phyloP scores from a whole-genome alignment of 768 basidiomycete genomes.

The Trametes villosa region DNA sequence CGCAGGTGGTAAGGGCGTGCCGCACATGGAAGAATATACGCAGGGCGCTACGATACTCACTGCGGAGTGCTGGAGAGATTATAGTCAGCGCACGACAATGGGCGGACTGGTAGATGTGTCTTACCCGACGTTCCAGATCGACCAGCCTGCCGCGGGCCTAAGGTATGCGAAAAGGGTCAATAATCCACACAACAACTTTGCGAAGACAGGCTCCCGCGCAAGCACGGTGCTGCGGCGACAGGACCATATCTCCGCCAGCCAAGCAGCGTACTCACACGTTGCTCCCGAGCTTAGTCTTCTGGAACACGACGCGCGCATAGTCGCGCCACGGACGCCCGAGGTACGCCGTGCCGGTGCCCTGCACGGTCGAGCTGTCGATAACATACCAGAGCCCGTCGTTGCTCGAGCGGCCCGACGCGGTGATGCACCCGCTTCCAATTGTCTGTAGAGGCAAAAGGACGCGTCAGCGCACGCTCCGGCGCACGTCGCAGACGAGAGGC shows the following conservation, averaged over 20 bases:
- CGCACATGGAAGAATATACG: background rate
- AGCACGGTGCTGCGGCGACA: background rate
- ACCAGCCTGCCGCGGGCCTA: constrained; percentile 33
- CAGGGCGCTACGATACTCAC: constrained; percentile 14
- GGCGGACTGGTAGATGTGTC: background rate
- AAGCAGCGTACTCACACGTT: constrained; percentile 23
- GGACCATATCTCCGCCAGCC: background rate
- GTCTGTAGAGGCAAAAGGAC: constrained; percentile 13
- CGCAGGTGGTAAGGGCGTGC: background rate
- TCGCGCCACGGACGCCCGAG: constrained; percentile 36
- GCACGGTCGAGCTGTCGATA: constrained; percentile 29
- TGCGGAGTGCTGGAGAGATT: constrained; percentile 25
- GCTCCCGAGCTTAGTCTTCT: constrained; percentile 27
- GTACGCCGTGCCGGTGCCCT: constrained; percentile 30
- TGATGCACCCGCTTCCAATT: constrained; percentile 26
- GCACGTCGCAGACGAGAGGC: too few relatives aligned
- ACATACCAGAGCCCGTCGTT: constrained; percentile 31
- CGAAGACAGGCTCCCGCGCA: background rate
- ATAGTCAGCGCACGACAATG: background rate
- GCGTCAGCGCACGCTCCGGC: background rate
- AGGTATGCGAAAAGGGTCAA: background rate
- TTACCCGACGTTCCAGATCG: constrained; percentile 28
- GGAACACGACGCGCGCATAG: constrained; percentile 36
- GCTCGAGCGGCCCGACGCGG: constrained; percentile 29
- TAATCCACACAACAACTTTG: background rate